A percentile compares a stretch with the other conserved stretches of the same genome.
Evolutionary conservation across 768 basidiomycete species (phyloP).

Genomic region (Lentinula sp.): DNA sequence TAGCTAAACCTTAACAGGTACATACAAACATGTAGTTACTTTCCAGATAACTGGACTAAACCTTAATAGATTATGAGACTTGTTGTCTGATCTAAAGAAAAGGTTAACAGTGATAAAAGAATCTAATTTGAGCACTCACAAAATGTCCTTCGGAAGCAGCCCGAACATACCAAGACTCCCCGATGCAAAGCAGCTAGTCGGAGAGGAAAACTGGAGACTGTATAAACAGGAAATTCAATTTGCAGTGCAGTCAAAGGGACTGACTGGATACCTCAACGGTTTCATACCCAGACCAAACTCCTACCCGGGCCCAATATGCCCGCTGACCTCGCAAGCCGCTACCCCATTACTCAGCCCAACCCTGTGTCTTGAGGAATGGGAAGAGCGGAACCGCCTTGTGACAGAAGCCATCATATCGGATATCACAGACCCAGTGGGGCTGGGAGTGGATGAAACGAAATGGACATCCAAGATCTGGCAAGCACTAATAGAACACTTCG

Average conservation of each 20-base stretch:
- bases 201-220: neutral
- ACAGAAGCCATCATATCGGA: neutral
- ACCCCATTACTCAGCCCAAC: neutral
- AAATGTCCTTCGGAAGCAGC: too few species aligned
- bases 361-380: neutral
- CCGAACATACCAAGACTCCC: too few species aligned
- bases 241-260: neutral
- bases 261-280: neutral
- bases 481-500: neutral
- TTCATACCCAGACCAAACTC: neutral
- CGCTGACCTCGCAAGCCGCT: neutral
- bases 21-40: too few species aligned
- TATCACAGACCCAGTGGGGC: neutral
- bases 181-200: neutral
- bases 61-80: too few species aligned
- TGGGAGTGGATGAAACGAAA: neutral
- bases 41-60: too few species aligned
- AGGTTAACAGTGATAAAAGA: too few species aligned
- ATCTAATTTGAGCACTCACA: too few species aligned
- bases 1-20: too few species aligned
- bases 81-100: too few species aligned
- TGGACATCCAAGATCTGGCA: neutral
- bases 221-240: neutral
- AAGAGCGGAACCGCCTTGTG: neutral
- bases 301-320: neutral